phyloP scores from a whole-genome alignment of 306 rosid genomes.

The Sphenostylis stenocarpa region DNA sequence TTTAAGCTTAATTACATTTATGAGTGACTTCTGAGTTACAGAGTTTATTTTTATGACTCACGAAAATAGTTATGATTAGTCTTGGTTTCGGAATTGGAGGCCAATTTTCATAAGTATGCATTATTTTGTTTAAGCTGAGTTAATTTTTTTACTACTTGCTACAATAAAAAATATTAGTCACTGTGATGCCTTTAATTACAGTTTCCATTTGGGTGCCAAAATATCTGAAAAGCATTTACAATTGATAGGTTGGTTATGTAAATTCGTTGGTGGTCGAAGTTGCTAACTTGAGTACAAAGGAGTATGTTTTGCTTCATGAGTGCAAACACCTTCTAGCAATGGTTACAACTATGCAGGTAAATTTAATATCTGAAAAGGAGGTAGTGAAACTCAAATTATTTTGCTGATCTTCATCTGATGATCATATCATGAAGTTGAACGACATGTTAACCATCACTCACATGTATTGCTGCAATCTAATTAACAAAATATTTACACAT shows the following conservation, averaged over 20 bases:
- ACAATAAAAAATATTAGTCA: not conserved
- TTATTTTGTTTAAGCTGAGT: too few species aligned
- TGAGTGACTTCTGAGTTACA: not conserved
- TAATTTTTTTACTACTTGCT: not conserved
- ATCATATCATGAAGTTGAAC: not conserved
- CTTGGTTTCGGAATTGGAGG: too few species aligned
- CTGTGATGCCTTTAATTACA: not conserved
- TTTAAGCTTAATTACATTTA: not conserved
- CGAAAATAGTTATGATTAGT: too few species aligned
- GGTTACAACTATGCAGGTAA: not conserved
- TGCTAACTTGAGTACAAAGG: not conserved
- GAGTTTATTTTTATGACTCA: not conserved
- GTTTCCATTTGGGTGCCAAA: not conserved
- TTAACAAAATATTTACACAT: not conserved
- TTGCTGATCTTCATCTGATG: not conserved
- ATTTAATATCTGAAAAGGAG: not conserved
- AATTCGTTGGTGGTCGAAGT: not conserved
- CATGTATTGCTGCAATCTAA: not conserved
- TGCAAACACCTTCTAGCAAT: not conserved
- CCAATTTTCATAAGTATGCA: too few species aligned
- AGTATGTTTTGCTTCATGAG: not conserved
- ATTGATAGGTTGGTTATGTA: constrained; percentile 8
- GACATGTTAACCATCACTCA: not conserved
- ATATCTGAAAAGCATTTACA: not conserved
- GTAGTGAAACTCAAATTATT: not conserved